Percentiles rank a stretch among this genome's conserved stretches.
Evolutionary conservation across 257 asterid species (phyloP).

Genomic region (Misopates orontium): DNA sequence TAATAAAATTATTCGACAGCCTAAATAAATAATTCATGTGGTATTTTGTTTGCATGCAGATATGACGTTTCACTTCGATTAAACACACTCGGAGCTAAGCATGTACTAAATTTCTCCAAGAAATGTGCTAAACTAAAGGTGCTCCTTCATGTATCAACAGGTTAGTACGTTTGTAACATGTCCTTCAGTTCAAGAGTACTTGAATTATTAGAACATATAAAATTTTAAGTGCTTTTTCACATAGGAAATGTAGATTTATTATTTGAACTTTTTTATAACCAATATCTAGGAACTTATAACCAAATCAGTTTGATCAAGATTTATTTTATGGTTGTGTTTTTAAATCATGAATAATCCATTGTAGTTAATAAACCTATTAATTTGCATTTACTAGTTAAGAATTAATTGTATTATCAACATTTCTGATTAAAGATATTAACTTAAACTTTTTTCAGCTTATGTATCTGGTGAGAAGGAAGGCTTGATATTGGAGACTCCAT

Average conservation of each 20-base stretch:
- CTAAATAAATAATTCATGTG: neutral
- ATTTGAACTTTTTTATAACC: no score
- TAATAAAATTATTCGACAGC: no score
- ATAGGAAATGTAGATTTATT: no score
- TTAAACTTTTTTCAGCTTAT: slow-evolving; percentile 69
- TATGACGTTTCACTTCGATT: slow-evolving; percentile 40
- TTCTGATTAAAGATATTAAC: neutral
- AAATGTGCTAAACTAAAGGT: slow-evolving; percentile 42
- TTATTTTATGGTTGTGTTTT: no score
- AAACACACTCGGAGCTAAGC: slow-evolving; percentile 52
- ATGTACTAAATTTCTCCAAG: slow-evolving; percentile 55
- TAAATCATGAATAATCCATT: no score
- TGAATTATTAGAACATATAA: no score
- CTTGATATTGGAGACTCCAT: slow-evolving; percentile 50
- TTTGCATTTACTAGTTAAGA: no score
- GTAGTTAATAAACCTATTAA: no score
- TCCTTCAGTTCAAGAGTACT: neutral
- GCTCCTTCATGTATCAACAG: slow-evolving; percentile 62
- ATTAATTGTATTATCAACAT: neutral
- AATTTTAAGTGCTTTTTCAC: no score
- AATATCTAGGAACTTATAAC: no score
- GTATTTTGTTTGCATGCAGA: slow-evolving; percentile 8
- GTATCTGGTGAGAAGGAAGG: slow-evolving; percentile 68
- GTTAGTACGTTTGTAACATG: slow-evolving; percentile 31
- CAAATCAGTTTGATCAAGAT: no score